Base-by-base conservation (phyloP, 345 rosid genomes). In the Viola odorata region DNA sequence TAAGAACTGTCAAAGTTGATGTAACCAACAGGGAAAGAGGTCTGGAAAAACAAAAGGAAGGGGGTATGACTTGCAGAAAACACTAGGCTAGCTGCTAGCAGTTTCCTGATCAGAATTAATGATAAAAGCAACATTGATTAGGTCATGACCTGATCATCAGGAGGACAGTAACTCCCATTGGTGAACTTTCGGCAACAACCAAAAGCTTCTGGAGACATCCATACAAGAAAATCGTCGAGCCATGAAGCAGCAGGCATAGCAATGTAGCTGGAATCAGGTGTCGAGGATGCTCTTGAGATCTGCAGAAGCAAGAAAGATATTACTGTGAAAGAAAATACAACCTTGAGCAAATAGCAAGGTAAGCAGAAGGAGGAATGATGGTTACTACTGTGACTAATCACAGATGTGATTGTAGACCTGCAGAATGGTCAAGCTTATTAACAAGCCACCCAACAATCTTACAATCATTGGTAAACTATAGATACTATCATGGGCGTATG, bases 241-340 rank as follows among this genome's bases (percentile, higher is more conserved):
- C 97, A 94, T 17, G 99, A 90, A 77, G 99, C 99, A 66, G 99
- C 97, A 75, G 97, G 96, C 84, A 85, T 94, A 57, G 99, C 99
- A 72, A 94, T 84, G 73, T 85, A 85, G 82, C 92, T 94, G 70
- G 86, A 80, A 73, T 86, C 79, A 49, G 99, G 91, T 41, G 74
- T 72, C 71, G 84, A 75, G 16, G 99, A 94, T 73, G 87, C 96
- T 68, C 82, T 88, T 41, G 96, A 67, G 68, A 94, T 94, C 99
- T 90, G 45, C 57, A 45, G 41, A 51, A 77, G 45, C 63, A 62
- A 55, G 60, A 72, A 58, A 57, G 38, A 47, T 38, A 62, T 55
- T 16, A 14, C 50, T 44, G 56, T 68, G 41, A 69, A 47, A 63
- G 53, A 57, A 50, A 45, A 50, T 5, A 37, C 63, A 54, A 50